Conservation (phyloP, 352 stramenopile genomes). For the Globisporangium radiosum region DNA sequence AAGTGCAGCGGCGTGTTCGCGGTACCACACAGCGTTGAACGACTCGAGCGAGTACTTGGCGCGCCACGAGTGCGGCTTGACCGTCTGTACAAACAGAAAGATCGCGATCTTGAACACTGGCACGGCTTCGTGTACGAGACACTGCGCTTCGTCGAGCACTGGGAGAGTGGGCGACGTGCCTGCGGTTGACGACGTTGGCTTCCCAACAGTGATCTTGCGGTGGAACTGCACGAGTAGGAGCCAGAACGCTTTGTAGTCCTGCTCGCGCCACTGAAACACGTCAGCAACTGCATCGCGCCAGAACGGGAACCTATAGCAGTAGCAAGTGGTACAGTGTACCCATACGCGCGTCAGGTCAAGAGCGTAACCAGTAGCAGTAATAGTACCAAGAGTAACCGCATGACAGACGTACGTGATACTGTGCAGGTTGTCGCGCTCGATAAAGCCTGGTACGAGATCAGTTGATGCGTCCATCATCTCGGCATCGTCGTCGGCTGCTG, state of each 20-base stretch:
- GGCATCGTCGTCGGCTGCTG: constrained; percentile 19
- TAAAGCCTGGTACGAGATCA: constrained; percentile 16
- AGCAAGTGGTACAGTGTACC: not conserved
- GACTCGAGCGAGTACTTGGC: constrained; percentile 69
- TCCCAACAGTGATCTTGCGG: constrained; percentile 48
- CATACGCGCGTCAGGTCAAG: too few species aligned
- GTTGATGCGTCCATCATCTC: constrained; percentile 27
- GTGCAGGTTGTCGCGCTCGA: constrained; percentile 59
- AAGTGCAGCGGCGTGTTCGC: constrained; percentile 49
- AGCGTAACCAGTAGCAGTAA: not conserved
- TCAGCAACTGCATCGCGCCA: constrained; percentile 56
- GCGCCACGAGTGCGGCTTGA: constrained; percentile 70
- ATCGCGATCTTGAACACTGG: constrained; percentile 74
- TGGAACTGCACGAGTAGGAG: constrained; percentile 74
- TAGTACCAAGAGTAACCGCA: not conserved
- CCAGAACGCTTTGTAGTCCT: constrained; percentile 82
- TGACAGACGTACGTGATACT: constrained; percentile 16
- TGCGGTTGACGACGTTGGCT: constrained; percentile 11
- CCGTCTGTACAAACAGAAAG: constrained; percentile 76
- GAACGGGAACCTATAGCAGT: constrained; percentile 30
- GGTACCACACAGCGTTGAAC: constrained; percentile 79
- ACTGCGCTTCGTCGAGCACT: constrained; percentile 50
- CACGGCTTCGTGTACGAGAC: constrained; percentile 39
- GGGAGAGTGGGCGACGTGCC: too few species aligned
- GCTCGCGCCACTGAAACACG: constrained; percentile 74